Base-by-base conservation (phyloP, 352 stramenopile species). In the Phytophthora ramorum region DNA sequence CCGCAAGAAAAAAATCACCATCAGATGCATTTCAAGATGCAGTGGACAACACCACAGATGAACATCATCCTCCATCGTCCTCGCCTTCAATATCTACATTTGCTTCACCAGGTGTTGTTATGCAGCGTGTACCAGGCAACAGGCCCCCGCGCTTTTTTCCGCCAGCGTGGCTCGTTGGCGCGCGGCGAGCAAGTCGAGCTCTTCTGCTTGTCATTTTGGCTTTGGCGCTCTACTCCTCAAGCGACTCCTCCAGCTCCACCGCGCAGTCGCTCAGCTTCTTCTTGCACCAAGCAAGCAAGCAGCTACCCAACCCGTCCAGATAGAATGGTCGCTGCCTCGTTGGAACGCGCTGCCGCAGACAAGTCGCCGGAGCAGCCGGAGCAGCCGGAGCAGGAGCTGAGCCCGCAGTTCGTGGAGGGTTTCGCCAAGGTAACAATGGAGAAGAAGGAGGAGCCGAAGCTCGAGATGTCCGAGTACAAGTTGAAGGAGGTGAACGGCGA, bases 31-130 rank as follows among this genome's bases (percentile, higher is more conserved):
- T n/a, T n/a, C 24, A 2, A 28, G 2, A 28, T 28, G 24, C 24
- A 28, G 24, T 28, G 24, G 24, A 28, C 24, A 28, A 28, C 24
- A 2, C 4, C 24, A 28, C 24, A 5, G 24, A 28, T 28, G 35
- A 17, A 6, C 10, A 14, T 5, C 35, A 17, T 41, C 13, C 5
- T 17, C 35, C 35, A 41, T 17, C 35, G 35, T 41, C 35, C 35
- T 41, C 35, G 13, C 35, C 35, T 41, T 41, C 30, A 37, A 41
- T 17, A 17, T 17, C 35, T 14, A 10, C 35, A 41, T 7, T 41
- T 41, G 35, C 1, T 9, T 99, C 57, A 99, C 99, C 69, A 97
- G 98, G 10, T n/a, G n/a, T n/a, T n/a, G n/a, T n/a, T n/a, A n/a
- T n/a, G n/a, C n/a, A n/a, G n/a, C n/a, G n/a, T n/a, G n/a, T n/a